Evolutionary conservation across 2,329 filamentous ascomycete genomes (phyloP), one percentile per base, ranked within the genome.

Genomic region (Talaromyces amestolkiae): DNA sequence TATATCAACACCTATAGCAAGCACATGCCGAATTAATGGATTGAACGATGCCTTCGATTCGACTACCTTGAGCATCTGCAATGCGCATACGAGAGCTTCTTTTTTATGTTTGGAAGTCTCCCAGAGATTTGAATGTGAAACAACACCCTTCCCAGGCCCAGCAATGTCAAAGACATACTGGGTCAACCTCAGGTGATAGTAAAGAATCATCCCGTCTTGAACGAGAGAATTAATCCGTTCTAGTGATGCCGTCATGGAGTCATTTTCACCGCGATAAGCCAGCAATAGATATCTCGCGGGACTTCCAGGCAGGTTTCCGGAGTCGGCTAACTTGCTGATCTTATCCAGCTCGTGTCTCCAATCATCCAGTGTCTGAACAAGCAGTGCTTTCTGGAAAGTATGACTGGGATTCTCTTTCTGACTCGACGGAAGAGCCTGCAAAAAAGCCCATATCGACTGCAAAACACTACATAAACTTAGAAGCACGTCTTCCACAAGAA

Each of bases 401-500:
- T 35, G 45, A 24, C 19, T 35, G 3, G 41, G 15, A 19, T 35
- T 15, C 6, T 37, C 22, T 33, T 9, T n/a, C 3, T 39, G 58
- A 17, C 49, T 54, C 19, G 56, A 39, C 2, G 53, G n/a, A 19
- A 3, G 17, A 24, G 37, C 3, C 43, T 19, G 58, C 19, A 17
- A 19, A 47, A 61, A 4, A 9, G 33, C 45, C 63, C 63, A 65
- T 56, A 61, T 65, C 45, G 58, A 24, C 24, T 65, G 63, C 15
- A 65, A 53, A 22, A 54, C 15, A 43, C 58, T 47, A 9, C 35
- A 65, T 24, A 65, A 39, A 1, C 58, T 58, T 7, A 65, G 43
- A 61, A 61, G 45, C 35, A 65, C 58, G 24, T 65, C 63, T 61
- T 65, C 63, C 33, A 61, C 63, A 24, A 65, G 47, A 8, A 60